phyloP scores from a whole-genome alignment of 805 yeast genomes.

The Komagataella phaffii region DNA sequence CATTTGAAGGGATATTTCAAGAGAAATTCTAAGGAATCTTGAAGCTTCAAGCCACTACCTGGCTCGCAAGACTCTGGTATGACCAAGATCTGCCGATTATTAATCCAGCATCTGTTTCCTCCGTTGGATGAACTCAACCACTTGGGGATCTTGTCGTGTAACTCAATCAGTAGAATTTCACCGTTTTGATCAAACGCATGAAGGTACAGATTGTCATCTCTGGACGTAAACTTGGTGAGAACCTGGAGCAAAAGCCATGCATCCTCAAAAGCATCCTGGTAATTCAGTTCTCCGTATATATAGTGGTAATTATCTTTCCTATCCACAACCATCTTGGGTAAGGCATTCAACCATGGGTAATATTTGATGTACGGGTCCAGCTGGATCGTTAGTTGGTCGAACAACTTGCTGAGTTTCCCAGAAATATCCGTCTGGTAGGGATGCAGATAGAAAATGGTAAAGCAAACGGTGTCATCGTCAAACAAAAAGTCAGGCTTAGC shows the following conservation, averaged over 20 bases:
- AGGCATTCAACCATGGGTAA: slow-evolving; percentile 28
- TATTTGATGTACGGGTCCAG: slow-evolving; percentile 21
- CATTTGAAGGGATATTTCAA: slow-evolving; percentile 17
- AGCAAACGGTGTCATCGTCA: slow-evolving; percentile 1
- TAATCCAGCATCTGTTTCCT: slow-evolving; percentile 39
- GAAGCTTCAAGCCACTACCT: slow-evolving; percentile 19
- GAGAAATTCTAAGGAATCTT: slow-evolving; percentile 27
- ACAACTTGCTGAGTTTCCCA: slow-evolving; percentile 6
- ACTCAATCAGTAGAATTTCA: slow-evolving; percentile 39
- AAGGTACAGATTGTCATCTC: slow-evolving; percentile 23
- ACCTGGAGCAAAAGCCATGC: slow-evolving; percentile 28
- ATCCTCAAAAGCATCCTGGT: slow-evolving; percentile 30
- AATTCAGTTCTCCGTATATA: slow-evolving; percentile 26
- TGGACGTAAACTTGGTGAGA: slow-evolving; percentile 19
- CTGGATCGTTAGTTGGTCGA: slow-evolving; percentile 10
- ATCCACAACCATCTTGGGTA: slow-evolving; percentile 12
- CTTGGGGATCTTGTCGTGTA: slow-evolving; percentile 29
- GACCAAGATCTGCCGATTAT: slow-evolving; percentile 22
- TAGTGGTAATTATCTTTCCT: slow-evolving; percentile 10
- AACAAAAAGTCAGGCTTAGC: background rate
- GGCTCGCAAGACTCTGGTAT: slow-evolving; percentile 24
- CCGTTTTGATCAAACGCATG: slow-evolving; percentile 39
- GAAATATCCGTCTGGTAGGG: slow-evolving; percentile 14
- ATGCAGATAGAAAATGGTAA: slow-evolving; percentile 14
- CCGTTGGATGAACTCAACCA: slow-evolving; percentile 35